Conservation (phyloP, 2,329 filamentous ascomycete species). For the Aspergillus quadrilineatus region DNA sequence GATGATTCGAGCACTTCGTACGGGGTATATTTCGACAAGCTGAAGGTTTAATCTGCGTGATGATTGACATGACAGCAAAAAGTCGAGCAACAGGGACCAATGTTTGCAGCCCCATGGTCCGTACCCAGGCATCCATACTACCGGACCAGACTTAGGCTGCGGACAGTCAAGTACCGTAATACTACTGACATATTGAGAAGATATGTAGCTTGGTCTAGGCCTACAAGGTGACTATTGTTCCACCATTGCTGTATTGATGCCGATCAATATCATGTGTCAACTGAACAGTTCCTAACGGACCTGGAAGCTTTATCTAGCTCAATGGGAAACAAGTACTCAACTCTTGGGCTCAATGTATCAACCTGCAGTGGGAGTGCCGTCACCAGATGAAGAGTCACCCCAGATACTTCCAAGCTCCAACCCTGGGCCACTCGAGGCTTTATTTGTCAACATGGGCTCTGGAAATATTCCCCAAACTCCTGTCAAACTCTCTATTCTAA, state of each 20-base stretch:
- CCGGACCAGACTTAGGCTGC: background rate
- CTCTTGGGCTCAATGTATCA: background rate
- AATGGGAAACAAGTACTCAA: background rate
- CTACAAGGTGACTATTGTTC: constrained; percentile 7
- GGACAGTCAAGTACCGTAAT: background rate
- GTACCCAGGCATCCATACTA: background rate
- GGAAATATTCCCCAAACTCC: background rate
- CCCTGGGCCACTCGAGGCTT: background rate
- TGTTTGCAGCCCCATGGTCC: background rate
- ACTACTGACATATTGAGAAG: background rate
- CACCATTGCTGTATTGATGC: constrained; percentile 1
- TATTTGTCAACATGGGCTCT: background rate
- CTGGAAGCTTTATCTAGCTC: background rate
- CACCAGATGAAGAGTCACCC: background rate
- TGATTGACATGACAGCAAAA: background rate
- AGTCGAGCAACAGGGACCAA: background rate
- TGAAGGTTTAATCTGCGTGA: background rate
- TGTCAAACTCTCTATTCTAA: background rate
- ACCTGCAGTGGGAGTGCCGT: background rate
- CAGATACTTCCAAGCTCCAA: background rate
- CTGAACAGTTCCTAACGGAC: background rate
- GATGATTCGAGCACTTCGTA: background rate
- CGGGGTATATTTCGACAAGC: background rate
- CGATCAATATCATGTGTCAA: constrained; percentile 1
- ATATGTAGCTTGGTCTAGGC: constrained; percentile 8